Evolutionary conservation across 2,329 filamentous ascomycete genomes (phyloP).

Genomic region (Calonectria crousiana): DNA sequence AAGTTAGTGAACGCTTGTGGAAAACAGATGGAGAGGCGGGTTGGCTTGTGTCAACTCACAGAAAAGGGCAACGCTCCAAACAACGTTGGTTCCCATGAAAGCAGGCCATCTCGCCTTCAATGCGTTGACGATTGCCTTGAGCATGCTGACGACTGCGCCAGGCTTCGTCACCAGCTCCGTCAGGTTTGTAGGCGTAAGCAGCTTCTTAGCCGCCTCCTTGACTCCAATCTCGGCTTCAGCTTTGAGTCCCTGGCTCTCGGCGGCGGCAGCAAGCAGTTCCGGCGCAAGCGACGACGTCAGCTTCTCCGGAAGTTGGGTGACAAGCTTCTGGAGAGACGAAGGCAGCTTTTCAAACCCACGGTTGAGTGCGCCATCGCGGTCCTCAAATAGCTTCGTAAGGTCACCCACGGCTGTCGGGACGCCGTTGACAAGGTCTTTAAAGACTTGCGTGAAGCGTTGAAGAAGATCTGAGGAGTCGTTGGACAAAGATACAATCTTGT

Average conservation of each 20-base stretch:
- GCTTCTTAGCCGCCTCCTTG: constrained; percentile 73
- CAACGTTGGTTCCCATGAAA: constrained; percentile 89
- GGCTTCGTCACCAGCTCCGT: constrained; percentile 87
- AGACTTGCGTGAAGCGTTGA: constrained; percentile 86
- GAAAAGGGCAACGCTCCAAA: constrained; percentile 91
- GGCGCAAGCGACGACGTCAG: constrained; percentile 81
- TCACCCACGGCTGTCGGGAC: constrained; percentile 95
- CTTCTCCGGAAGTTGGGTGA: constrained; percentile 86
- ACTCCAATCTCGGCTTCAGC: constrained; percentile 67
- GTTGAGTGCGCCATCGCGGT: constrained; percentile 71
- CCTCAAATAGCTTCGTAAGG: constrained; percentile 74
- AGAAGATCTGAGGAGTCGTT: constrained; percentile 86
- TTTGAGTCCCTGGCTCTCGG: constrained; percentile 78
- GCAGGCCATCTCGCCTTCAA: constrained; percentile 90
- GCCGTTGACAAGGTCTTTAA: constrained; percentile 92
- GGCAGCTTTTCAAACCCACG: constrained; percentile 77
- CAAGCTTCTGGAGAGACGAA: constrained; percentile 83
- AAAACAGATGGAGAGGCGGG: neutral
- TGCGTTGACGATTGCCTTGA: constrained; percentile 91
- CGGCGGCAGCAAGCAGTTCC: constrained; percentile 83
- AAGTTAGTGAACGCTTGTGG: constrained; percentile 9
- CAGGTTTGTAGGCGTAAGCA: constrained; percentile 78
- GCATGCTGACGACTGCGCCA: constrained; percentile 84
- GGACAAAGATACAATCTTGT: constrained; percentile 87
- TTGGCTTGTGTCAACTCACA: constrained; percentile 66